phyloP scores from a whole-genome alignment of 2,329 filamentous ascomycete species.

The Plectosphaerella plurivora region DNA sequence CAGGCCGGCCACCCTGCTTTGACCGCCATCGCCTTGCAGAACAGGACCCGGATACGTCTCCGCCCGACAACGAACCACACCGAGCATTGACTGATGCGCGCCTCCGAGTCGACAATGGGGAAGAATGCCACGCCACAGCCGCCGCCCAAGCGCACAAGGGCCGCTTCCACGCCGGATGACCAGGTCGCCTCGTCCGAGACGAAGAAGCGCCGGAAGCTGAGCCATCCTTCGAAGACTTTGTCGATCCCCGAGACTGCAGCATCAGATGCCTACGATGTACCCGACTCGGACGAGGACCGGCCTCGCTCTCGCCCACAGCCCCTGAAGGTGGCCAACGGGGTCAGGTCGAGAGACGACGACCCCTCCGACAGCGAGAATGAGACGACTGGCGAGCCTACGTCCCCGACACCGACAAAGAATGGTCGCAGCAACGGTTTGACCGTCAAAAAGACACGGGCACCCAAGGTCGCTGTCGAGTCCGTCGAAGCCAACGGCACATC shows the following conservation, averaged over 20 bases:
- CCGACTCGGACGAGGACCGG: constrained; percentile 16
- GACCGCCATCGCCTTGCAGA: too few species aligned
- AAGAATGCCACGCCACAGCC: constrained; percentile 10
- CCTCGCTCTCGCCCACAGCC: background rate
- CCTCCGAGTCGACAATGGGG: constrained; percentile 14
- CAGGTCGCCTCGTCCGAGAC: background rate
- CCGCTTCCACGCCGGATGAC: background rate
- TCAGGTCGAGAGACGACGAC: constrained; percentile 9
- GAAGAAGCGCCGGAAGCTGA: constrained; percentile 24
- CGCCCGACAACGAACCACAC: too few species aligned
- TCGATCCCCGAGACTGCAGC: constrained; percentile 22
- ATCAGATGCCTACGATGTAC: constrained; percentile 13
- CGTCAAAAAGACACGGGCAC: background rate
- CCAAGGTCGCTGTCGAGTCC: background rate
- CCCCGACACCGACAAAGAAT: background rate
- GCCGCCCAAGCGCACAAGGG: constrained; percentile 1
- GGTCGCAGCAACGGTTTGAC: background rate
- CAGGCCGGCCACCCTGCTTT: too few species aligned
- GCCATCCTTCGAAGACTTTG: constrained; percentile 16
- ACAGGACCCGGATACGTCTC: too few species aligned
- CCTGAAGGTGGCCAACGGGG: background rate
- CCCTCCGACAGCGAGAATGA: constrained; percentile 8
- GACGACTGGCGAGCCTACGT: background rate
- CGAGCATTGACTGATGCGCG: too few species aligned
- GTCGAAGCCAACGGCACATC: background rate